Evolutionary conservation across 148 eudicot genomes (phyloP).

Genomic region (Persicaria tinctoria): DNA sequence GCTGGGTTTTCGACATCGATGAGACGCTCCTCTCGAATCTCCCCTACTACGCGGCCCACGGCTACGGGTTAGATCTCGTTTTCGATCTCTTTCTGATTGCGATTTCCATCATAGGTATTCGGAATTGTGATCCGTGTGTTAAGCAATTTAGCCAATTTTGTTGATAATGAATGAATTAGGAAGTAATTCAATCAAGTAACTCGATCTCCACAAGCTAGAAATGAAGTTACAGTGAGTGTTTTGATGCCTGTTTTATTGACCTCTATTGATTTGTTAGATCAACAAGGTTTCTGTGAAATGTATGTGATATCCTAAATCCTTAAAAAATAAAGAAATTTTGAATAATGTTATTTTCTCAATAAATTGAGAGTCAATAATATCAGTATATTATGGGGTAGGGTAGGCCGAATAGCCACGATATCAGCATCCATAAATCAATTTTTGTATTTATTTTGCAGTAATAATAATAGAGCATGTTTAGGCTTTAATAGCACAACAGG

Average conservation of each 20-base stretch:
- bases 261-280: not conserved
- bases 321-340: not conserved
- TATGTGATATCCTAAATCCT: not conserved
- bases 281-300: not conserved
- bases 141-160: not conserved
- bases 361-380: not conserved
- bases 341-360: not conserved
- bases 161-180: not conserved
- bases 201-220: not conserved
- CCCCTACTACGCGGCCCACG: constrained; percentile 47
- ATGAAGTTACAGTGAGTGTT: not conserved
- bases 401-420: not conserved
- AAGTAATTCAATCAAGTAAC: not conserved
- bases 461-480: too few relatives aligned
- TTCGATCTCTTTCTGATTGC: not conserved
- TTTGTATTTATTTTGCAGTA: too few relatives aligned
- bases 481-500: too few relatives aligned
- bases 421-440: too few relatives aligned
- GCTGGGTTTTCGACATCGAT: constrained; percentile 85
- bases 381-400: not conserved
- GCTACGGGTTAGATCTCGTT: constrained; percentile 46
- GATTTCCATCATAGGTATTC: too few relatives aligned
- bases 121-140: too few relatives aligned
- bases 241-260: not conserved
- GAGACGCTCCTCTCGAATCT: constrained; percentile 67